These are phyloP conservation scores for Leishmania aethiopica DNA, from an alignment of 208 protist species.

Conservation along the genomic window DNA sequence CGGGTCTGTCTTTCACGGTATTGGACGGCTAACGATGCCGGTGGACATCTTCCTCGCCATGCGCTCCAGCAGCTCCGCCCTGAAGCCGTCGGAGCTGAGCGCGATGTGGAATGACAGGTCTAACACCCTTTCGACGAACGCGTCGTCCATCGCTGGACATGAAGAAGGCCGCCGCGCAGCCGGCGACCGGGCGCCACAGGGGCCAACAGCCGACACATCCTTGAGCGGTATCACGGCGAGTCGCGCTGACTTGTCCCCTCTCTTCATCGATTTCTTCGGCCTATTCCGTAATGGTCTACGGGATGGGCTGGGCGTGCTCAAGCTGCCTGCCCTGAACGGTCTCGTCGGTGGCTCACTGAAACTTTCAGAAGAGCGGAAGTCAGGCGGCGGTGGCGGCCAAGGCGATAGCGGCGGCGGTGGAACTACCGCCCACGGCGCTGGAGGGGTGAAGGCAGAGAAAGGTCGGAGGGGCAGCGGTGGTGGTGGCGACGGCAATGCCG, in stretches of 20 bases:
- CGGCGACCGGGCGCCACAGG: not conserved
- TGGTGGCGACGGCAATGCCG: not conserved
- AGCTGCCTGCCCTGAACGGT: slow-evolving; percentile 44
- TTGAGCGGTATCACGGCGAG: not conserved
- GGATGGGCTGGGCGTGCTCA: slow-evolving; percentile 74
- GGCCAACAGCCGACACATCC: not conserved
- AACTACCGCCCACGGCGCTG: not conserved
- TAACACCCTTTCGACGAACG: not conserved
- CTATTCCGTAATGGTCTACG: slow-evolving; percentile 73
- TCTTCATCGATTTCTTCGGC: slow-evolving; percentile 74
- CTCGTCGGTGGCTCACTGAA: slow-evolving; percentile 23
- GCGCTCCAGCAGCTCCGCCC: slow-evolving; percentile 22
- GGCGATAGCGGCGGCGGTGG: not conserved
- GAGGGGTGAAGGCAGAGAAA: not conserved
- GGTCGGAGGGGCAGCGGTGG: not conserved
- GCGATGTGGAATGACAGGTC: slow-evolving; percentile 3
- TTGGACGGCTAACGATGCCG: slow-evolving; percentile 56
- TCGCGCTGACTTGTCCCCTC: slow-evolving; percentile 5
- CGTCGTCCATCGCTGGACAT: not conserved
- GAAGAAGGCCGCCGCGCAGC: slow-evolving; percentile 1
- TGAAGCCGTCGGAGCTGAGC: slow-evolving; percentile 25
- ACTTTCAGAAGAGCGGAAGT: slow-evolving; percentile 11
- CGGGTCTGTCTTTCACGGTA: slow-evolving; percentile 62
- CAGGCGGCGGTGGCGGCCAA: slow-evolving; percentile 1
- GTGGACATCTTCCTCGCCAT: slow-evolving; percentile 48